Conservation (phyloP, 78 protist genomes). For the Speleostelium caveatum region DNA sequence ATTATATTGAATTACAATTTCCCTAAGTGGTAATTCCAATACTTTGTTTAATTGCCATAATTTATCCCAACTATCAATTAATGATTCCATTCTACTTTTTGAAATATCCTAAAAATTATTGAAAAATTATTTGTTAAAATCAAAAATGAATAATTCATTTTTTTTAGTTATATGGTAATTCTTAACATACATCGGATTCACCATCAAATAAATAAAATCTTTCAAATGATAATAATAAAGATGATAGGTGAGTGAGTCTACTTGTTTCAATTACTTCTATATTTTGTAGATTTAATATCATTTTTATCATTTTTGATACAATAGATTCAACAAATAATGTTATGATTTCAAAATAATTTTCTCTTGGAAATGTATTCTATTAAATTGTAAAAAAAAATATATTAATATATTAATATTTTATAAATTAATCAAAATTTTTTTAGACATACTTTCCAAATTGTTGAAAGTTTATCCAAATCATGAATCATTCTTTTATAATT, state of each 20-base stretch:
- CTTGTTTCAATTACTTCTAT: slow-evolving; percentile 47
- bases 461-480: slow-evolving; percentile 19
- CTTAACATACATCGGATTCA: slow-evolving; percentile 57
- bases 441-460: slow-evolving; percentile 45
- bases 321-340: slow-evolving; percentile 35
- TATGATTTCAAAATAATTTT: slow-evolving; percentile 34
- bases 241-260: slow-evolving; percentile 17
- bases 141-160: background rate
- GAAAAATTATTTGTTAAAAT: too few species aligned
- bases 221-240: slow-evolving; percentile 6
- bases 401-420: background rate
- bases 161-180: background rate
- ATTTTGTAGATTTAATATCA: slow-evolving; percentile 49
- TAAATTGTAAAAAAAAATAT: background rate
- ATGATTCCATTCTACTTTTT: slow-evolving; percentile 30
- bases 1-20: slow-evolving; percentile 31
- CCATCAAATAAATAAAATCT: slow-evolving; percentile 25
- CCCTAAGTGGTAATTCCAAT: slow-evolving; percentile 43
- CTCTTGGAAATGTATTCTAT: slow-evolving; percentile 42
- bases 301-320: slow-evolving; percentile 27
- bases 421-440: background rate
- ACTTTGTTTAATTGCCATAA: slow-evolving; percentile 48
- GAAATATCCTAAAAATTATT: too few species aligned
- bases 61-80: slow-evolving; percentile 53
- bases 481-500: slow-evolving; percentile 43